Evolutionary conservation across 768 basidiomycete species (phyloP), one percentile per base, ranked within the genome.

Genomic region (Amanita muscaria): DNA sequence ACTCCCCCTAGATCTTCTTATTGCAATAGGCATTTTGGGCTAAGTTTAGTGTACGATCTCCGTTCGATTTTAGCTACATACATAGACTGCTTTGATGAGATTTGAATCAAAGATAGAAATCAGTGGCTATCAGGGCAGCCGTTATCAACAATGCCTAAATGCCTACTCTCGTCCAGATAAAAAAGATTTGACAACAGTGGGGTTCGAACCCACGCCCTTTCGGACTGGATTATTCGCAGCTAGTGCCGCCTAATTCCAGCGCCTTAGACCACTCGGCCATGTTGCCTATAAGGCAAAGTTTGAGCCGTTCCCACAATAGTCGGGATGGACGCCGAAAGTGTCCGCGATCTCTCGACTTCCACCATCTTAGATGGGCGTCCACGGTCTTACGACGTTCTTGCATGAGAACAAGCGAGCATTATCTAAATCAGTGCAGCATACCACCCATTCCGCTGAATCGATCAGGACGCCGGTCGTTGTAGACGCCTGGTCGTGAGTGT

Each of bases 401-500:
- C 66, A 69, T 38, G 76, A 76, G 54, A 68, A 74, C 49, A 62
- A 62, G 40, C 70, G 70, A 9, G 42, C 50, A 4, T 59, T 77
- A 22, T 70, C 71, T 9, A 59, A 58, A 34, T 59, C 64, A 4
- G 53, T 56, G 47, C 49, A 56, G 25, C 39, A 61, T 42, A 39
- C 58, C 44, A 31, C 51, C 44, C 29, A 49, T 18, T 39, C 55
- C n/a, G 39, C 53, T 33, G 51, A 57, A 3, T 51, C 46, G 34
- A 43, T 46, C 19, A 47, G 61, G 38, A 66, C 71, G 15, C 66
- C 75, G 24, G 64, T 88, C 48, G 80, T 91, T 7, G 74, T 90
- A 40, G 88, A 91, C 64, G 88, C 77, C 35, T 88, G 82, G 85
- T 88, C 88, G 88, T 90, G 60, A 79, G 88, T 80, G 35, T 32